phyloP scores from a whole-genome alignment of 1,139 yeast genomes.

The Blastobotrys arbuscula region DNA sequence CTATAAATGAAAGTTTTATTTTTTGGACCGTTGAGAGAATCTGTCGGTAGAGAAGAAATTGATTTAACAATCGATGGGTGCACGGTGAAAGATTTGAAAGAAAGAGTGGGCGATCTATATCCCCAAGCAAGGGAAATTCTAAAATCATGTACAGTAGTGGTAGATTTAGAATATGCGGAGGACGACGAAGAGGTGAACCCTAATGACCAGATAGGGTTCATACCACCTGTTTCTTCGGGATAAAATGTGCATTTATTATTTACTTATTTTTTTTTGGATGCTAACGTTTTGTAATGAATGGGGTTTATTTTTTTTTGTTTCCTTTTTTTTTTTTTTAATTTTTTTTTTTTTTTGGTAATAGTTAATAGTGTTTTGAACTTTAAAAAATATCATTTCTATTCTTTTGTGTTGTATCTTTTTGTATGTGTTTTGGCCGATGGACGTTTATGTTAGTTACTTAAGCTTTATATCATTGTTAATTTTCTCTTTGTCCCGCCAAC shows the following conservation, averaged over 20 bases:
- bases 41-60: constrained; percentile 6
- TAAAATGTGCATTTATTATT: constrained; percentile 15
- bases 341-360: too few relatives aligned
- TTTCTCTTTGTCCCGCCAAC: neutral
- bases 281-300: too few relatives aligned
- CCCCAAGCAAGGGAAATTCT: constrained; percentile 21
- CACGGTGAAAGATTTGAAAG: constrained; percentile 11
- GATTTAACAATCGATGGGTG: neutral
- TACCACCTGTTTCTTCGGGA: constrained; percentile 40
- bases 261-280: neutral
- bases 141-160: constrained; percentile 31
- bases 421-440: too few relatives aligned
- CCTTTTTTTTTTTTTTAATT: neutral
- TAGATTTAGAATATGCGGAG: constrained; percentile 33
- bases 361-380: neutral
- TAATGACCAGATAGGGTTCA: constrained; percentile 34
- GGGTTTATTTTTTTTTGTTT: neutral
- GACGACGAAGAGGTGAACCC: constrained; percentile 20
- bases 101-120: neutral
- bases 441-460: too few relatives aligned
- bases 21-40: constrained; percentile 22
- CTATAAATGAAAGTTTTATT: constrained; percentile 19
- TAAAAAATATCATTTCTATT: too few relatives aligned
- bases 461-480: too few relatives aligned
- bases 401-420: too few relatives aligned